phyloP scores from a whole-genome alignment of 176 grass and related monocot species.

The Oryza officinalis region DNA sequence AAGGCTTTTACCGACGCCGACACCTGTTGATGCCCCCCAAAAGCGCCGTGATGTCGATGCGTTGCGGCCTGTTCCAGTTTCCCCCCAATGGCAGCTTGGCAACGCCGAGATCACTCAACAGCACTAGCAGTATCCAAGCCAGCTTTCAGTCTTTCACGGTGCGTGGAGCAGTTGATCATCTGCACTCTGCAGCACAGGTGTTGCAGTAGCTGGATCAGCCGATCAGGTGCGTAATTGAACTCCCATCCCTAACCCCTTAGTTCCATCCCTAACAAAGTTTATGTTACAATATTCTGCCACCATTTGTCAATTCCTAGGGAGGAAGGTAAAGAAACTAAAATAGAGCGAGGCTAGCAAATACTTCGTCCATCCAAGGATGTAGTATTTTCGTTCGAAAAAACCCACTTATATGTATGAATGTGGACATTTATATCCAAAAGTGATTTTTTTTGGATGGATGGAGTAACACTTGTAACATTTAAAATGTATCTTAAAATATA shows the following conservation, averaged over 20 bases:
- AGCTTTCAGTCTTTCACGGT: background rate
- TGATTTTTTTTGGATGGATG: too few relatives aligned
- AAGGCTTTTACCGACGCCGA: constrained; percentile 1
- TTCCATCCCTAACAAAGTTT: background rate
- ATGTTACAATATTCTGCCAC: background rate
- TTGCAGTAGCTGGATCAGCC: background rate
- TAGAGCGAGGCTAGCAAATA: background rate
- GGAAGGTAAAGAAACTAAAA: constrained; percentile 21
- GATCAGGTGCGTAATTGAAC: background rate
- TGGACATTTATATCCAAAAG: too few relatives aligned
- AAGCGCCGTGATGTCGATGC: background rate
- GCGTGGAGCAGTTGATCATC: background rate
- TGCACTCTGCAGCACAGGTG: background rate
- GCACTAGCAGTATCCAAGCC: background rate
- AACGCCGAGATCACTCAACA: constrained; percentile 29
- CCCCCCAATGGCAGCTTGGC: constrained; percentile 26
- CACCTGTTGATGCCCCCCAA: constrained; percentile 30
- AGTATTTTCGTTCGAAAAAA: too few relatives aligned
- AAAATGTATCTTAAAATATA: too few relatives aligned
- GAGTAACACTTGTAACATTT: too few relatives aligned
- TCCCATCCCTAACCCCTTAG: background rate
- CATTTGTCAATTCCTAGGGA: constrained; percentile 7
- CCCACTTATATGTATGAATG: too few relatives aligned
- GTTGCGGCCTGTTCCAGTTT: background rate
- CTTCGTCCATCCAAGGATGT: too few relatives aligned